Conservation (phyloP, 768 basidiomycete species). For the Mycena filopes region DNA sequence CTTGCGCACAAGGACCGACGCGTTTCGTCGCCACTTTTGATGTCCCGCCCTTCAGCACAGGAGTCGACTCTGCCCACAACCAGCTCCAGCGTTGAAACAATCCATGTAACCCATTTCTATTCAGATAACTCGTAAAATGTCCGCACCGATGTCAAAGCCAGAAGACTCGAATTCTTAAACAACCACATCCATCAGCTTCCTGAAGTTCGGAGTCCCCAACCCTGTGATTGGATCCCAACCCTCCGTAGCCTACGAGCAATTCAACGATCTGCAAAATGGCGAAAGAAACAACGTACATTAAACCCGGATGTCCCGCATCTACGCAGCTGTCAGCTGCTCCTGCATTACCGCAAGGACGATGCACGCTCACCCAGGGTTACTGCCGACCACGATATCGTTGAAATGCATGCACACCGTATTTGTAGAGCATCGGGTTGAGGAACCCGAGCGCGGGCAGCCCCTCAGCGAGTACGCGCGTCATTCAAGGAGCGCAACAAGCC, state of each 20-base stretch:
- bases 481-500: conserved; percentile 73
- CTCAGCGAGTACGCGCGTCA: conserved; percentile 62
- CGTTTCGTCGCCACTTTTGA: no score
- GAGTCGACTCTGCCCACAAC: no score
- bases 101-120: no score
- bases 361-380: conserved; percentile 56
- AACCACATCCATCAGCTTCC: conserved; percentile 13
- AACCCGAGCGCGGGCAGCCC: conserved; percentile 65
- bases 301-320: conserved; percentile 73
- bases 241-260: conserved; percentile 50
- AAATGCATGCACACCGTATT: conserved; percentile 48
- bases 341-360: background rate
- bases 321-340: background rate
- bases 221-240: conserved; percentile 65
- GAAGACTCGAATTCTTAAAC: no score
- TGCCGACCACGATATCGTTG: conserved; percentile 71
- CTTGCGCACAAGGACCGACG: no score
- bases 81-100: no score
- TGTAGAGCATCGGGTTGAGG: conserved; percentile 72
- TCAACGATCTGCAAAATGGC: conserved; percentile 4
- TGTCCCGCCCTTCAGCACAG: no score
- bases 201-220: conserved; percentile 9
- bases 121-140: no score
- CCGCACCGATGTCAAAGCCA: no score
- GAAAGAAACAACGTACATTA: conserved; percentile 55